A percentile compares a stretch with the other conserved stretches of the same genome.
Evolutionary conservation across 139 green algal genomes (phyloP).

Genomic region (Spirogloea muscicola): DNA sequence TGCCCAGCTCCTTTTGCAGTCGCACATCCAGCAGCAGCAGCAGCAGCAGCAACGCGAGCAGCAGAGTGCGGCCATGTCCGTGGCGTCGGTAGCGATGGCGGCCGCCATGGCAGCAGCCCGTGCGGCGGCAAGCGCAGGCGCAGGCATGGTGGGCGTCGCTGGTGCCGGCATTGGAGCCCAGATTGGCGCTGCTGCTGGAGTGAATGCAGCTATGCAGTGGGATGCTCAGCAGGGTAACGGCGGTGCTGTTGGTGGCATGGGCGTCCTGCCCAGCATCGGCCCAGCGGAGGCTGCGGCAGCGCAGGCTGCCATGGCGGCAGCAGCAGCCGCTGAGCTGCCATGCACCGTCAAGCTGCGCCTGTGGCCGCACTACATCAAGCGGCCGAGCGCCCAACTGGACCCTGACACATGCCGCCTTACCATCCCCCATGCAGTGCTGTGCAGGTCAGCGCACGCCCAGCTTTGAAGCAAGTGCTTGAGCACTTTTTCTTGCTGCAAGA

Average conservation of each 20-base stretch:
- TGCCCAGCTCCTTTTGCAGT: too few species aligned
- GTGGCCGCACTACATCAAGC: constrained; percentile 60
- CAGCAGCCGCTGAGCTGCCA: constrained; percentile 48
- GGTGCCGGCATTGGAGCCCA: constrained; percentile 14
- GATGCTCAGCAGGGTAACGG: too few species aligned
- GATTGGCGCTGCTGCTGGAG: constrained; percentile 12
- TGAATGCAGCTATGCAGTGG: too few species aligned
- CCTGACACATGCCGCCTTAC: constrained; percentile 49
- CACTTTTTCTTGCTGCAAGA: too few species aligned
- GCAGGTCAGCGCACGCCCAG: constrained; percentile 46
- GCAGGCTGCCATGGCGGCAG: constrained; percentile 10
- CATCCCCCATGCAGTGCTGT: constrained; percentile 73
- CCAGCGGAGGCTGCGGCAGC: not conserved
- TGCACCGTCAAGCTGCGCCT: constrained; percentile 71
- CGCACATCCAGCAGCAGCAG: too few species aligned
- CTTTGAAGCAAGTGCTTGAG: too few species aligned
- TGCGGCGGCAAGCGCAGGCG: constrained; percentile 6
- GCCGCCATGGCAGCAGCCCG: constrained; percentile 22
- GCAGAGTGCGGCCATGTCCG: not conserved
- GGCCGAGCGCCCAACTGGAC: constrained; percentile 18
- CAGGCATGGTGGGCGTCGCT: not conserved
- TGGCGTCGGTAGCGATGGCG: not conserved
- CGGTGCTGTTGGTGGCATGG: too few species aligned
- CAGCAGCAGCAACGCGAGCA: not conserved
- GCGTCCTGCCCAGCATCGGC: too few species aligned